Evolutionary conservation across 768 basidiomycete species (phyloP).

Genomic region (Psilocybe cyanescens): DNA sequence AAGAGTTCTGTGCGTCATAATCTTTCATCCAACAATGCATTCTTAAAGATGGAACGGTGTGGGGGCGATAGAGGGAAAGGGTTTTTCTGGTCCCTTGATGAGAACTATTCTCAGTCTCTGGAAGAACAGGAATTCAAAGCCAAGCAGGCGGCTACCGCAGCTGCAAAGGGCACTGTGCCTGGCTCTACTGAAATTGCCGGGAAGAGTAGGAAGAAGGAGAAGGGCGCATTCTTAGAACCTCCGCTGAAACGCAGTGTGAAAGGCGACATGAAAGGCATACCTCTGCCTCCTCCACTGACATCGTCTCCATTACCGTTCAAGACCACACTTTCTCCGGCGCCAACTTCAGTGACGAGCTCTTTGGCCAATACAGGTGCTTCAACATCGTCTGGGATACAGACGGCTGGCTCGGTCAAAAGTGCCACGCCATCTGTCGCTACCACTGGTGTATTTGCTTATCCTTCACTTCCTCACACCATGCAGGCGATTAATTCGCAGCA

Average conservation of each 20-base stretch:
- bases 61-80: slow-evolving; percentile 90
- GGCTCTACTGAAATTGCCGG: slow-evolving; percentile 33
- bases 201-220: slow-evolving; percentile 66
- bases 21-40: slow-evolving; percentile 89
- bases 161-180: slow-evolving; percentile 29
- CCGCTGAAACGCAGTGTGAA: slow-evolving; percentile 73
- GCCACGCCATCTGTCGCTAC: slow-evolving; percentile 29
- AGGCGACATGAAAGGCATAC: slow-evolving; percentile 58
- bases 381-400: neutral
- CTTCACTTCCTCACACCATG: slow-evolving; percentile 29
- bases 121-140: slow-evolving; percentile 71
- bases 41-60: slow-evolving; percentile 87
- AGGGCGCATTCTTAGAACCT: slow-evolving; percentile 57
- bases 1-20: slow-evolving; percentile 95
- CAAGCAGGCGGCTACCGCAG: slow-evolving; percentile 38
- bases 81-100: slow-evolving; percentile 92
- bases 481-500: slow-evolving; percentile 29
- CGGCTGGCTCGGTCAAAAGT: neutral
- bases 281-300: slow-evolving; percentile 71
- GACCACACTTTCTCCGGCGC: slow-evolving; percentile 28
- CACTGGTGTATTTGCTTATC: slow-evolving; percentile 47
- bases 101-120: slow-evolving; percentile 65
- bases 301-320: slow-evolving; percentile 63
- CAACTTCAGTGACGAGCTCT: slow-evolving; percentile 23
- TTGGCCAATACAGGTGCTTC: slow-evolving; percentile 12